These are phyloP conservation scores for Microcera coccophila DNA, from an alignment of 2,329 filamentous ascomycete genomes.

Conservation along the genomic window DNA sequence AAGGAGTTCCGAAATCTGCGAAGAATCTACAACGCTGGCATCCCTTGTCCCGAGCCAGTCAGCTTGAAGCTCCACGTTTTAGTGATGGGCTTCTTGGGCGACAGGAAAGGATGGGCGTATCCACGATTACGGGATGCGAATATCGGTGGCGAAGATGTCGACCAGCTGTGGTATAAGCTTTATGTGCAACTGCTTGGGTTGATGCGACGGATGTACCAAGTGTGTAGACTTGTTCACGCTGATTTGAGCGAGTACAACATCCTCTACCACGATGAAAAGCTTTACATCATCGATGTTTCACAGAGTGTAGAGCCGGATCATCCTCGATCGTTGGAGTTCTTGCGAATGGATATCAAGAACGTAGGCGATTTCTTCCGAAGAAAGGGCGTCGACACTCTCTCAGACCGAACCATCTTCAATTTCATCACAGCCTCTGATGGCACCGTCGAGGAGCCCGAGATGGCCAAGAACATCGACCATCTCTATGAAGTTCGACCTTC, in stretches of 20 bases:
- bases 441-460: slow-evolving; percentile 55
- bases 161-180: slow-evolving; percentile 69
- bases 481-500: slow-evolving; percentile 58
- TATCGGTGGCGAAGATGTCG: slow-evolving; percentile 63
- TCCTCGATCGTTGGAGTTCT: slow-evolving; percentile 83
- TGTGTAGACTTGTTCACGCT: slow-evolving; percentile 87
- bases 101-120: slow-evolving; percentile 80
- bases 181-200: slow-evolving; percentile 82
- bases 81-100: slow-evolving; percentile 90
- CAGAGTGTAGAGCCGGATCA: slow-evolving; percentile 98
- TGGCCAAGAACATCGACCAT: slow-evolving; percentile 60
- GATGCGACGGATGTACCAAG: slow-evolving; percentile 91
- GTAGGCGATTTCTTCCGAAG: slow-evolving; percentile 87
- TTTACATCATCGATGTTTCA: slow-evolving; percentile 96
- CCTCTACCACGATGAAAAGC: slow-evolving; percentile 74
- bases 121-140: slow-evolving; percentile 85
- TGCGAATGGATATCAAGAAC: slow-evolving; percentile 99
- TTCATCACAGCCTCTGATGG: slow-evolving; percentile 69
- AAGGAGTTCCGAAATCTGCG: slow-evolving; percentile 96
- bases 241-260: slow-evolving; percentile 99
- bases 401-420: slow-evolving; percentile 75
- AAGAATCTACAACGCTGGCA: slow-evolving; percentile 76
- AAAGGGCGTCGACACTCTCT: slow-evolving; percentile 75
- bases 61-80: slow-evolving; percentile 90
- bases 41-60: slow-evolving; percentile 86